A percentile compares a stretch with the other conserved stretches of the same genome.
Evolutionary conservation across 164 flowering plant genomes (phyloP).

Genomic region (Stephania cephalantha): DNA sequence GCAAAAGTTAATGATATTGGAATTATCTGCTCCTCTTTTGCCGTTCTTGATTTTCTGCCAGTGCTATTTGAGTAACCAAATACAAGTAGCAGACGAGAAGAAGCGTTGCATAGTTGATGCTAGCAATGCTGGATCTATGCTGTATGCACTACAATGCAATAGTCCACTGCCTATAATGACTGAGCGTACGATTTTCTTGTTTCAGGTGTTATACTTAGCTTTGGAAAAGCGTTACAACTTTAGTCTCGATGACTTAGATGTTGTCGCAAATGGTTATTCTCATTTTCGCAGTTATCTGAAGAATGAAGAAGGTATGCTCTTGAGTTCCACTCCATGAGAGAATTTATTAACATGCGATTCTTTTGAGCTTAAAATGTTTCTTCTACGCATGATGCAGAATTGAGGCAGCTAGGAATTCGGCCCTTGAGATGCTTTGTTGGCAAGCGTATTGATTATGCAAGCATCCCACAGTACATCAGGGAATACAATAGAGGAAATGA

Average conservation of each 20-base stretch:
- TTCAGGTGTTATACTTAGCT: conserved; percentile 73
- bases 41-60: background rate
- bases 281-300: conserved; percentile 51
- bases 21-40: background rate
- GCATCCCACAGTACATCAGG: conserved; percentile 60
- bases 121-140: background rate
- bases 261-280: conserved; percentile 86
- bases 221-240: conserved; percentile 91
- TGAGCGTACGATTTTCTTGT: conserved; percentile 1
- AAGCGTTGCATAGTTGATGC: background rate
- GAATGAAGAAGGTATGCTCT: conserved; percentile 36
- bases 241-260: conserved; percentile 67
- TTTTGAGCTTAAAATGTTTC: background rate
- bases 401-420: conserved; percentile 15
- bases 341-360: background rate
- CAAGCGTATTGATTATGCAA: conserved; percentile 38
- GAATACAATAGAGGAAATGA: conserved; percentile 71
- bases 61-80: background rate
- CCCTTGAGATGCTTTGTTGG: conserved; percentile 41
- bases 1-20: background rate
- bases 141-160: background rate
- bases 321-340: background rate
- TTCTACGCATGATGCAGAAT: conserved; percentile 33
- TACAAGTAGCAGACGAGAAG: background rate
- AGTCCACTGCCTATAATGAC: background rate